A percentile compares a stretch with the other conserved stretches of the same genome.
Conservation (phyloP, 1,284 basidiomycete species). For the Leccinum cinnamomeum region DNA sequence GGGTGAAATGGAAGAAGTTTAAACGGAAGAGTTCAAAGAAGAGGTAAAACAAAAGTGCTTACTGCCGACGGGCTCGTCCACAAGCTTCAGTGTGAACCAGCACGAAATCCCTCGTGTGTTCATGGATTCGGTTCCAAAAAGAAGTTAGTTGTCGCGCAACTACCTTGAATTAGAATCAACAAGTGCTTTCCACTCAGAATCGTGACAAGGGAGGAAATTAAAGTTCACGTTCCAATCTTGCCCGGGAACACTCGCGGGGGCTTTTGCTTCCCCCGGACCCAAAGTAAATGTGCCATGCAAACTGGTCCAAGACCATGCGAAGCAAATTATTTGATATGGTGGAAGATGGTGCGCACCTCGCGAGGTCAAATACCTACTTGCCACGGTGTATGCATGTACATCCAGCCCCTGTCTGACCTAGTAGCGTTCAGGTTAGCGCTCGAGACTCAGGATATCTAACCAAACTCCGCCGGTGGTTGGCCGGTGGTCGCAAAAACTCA, state of each 20-base stretch:
- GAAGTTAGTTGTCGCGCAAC: background rate
- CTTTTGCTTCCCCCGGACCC: conserved; percentile 4
- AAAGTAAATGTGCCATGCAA: background rate
- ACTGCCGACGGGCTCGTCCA: background rate
- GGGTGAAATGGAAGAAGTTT: conserved; percentile 2
- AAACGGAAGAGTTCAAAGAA: background rate
- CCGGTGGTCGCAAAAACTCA: background rate
- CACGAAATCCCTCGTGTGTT: background rate
- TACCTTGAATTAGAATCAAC: background rate
- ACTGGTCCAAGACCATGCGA: background rate
- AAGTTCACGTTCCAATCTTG: background rate
- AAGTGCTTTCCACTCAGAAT: background rate
- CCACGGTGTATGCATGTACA: background rate
- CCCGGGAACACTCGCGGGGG: conserved; percentile 17
- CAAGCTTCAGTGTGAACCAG: background rate
- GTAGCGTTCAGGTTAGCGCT: background rate
- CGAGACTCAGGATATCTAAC: background rate
- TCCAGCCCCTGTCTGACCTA: too few species aligned
- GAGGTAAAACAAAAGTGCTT: background rate
- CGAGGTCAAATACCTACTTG: background rate
- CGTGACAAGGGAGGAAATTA: background rate
- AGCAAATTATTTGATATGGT: background rate
- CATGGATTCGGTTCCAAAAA: conserved; percentile 3
- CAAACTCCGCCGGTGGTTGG: background rate
- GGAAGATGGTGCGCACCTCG: background rate